Percentiles rank a stretch among this genome's conserved stretches.
These are phyloP conservation scores for Monosporascus sp. DNA, from an alignment of 2,329 filamentous ascomycete species.

Conservation along the genomic window DNA sequence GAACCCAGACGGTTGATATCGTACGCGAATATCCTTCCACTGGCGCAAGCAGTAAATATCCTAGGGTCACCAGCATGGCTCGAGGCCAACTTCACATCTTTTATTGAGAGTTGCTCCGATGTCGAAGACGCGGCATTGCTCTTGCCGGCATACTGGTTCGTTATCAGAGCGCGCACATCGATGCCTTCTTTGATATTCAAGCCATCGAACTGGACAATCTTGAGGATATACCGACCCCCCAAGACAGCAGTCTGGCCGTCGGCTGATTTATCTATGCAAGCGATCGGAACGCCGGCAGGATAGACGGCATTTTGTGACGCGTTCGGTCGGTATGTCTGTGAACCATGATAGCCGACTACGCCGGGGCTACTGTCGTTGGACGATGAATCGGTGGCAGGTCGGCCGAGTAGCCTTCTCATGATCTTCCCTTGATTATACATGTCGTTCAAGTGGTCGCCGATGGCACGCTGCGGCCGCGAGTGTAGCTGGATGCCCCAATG, in stretches of 20 bases:
- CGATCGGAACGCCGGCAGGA: slow-evolving; percentile 46
- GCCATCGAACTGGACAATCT: slow-evolving; percentile 53
- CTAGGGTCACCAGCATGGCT: slow-evolving; percentile 41
- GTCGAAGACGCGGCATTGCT: slow-evolving; percentile 32
- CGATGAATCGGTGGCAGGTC: slow-evolving; percentile 41
- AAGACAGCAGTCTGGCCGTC: slow-evolving; percentile 53
- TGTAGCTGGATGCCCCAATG: slow-evolving; percentile 11
- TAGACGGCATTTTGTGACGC: slow-evolving; percentile 53
- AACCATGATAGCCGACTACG: slow-evolving; percentile 40
- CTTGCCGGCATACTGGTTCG: slow-evolving; percentile 41
- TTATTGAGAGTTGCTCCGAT: slow-evolving; percentile 57
- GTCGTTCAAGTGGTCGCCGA: slow-evolving; percentile 12
- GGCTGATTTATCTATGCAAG: slow-evolving; percentile 53
- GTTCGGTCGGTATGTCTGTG: slow-evolving; percentile 43
- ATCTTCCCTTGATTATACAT: slow-evolving; percentile 53
- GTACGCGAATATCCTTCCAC: slow-evolving; percentile 61
- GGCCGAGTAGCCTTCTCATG: slow-evolving; percentile 57
- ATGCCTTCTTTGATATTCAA: slow-evolving; percentile 49
- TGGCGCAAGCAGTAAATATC: slow-evolving; percentile 59
- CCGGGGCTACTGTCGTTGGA: slow-evolving; percentile 38
- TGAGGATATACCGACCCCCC: slow-evolving; percentile 55
- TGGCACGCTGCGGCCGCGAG: slow-evolving; percentile 19
- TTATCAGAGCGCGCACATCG: slow-evolving; percentile 53
- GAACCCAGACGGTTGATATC: slow-evolving; percentile 48
- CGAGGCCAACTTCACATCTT: slow-evolving; percentile 53